phyloP scores from a whole-genome alignment of 495 filamentous ascomycete genomes.

The Penicillium manginii region DNA sequence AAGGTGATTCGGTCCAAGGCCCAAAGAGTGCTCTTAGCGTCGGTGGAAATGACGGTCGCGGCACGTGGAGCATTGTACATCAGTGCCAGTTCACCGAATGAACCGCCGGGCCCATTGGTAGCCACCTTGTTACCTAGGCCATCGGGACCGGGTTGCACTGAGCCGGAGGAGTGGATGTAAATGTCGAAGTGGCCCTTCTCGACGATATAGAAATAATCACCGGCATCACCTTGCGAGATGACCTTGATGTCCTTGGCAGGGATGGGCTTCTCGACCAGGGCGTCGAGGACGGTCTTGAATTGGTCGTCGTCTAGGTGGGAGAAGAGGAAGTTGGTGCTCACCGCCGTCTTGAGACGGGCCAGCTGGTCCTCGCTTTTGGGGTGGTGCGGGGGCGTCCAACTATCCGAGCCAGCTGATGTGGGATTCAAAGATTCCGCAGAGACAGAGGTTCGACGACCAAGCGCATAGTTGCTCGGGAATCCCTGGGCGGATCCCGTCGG shows the following conservation, averaged over 20 bases:
- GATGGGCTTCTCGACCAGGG: conserved; percentile 91
- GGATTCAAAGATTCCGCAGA: conserved; percentile 96
- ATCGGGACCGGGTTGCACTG: conserved; percentile 77
- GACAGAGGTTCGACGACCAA: conserved; percentile 91
- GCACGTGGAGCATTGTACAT: conserved; percentile 99
- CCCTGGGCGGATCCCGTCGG: conserved; percentile 54
- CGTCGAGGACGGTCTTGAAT: conserved; percentile 81
- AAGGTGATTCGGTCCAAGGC: conserved; percentile 94
- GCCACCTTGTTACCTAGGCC: conserved; percentile 87
- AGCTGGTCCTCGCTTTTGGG: conserved; percentile 83
- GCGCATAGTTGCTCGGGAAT: conserved; percentile 91
- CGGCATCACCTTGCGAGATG: conserved; percentile 92
- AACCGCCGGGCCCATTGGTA: conserved; percentile 82
- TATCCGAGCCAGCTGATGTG: conserved; percentile 76
- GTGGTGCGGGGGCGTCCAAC: conserved; percentile 87
- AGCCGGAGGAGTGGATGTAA: conserved; percentile 81
- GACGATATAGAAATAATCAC: conserved; percentile 97
- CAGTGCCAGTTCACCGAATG: conserved; percentile 95
- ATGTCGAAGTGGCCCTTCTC: conserved; percentile 91
- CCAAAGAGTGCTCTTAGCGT: conserved; percentile 82
- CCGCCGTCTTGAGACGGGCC: conserved; percentile 74
- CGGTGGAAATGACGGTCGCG: conserved; percentile 89
- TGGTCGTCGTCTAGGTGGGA: conserved; percentile 93
- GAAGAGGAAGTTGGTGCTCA: conserved; percentile 91
- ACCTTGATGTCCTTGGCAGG: conserved; percentile 95